Conservation (phyloP, 768 basidiomycete species). For the Aureoboletus auriporus region DNA sequence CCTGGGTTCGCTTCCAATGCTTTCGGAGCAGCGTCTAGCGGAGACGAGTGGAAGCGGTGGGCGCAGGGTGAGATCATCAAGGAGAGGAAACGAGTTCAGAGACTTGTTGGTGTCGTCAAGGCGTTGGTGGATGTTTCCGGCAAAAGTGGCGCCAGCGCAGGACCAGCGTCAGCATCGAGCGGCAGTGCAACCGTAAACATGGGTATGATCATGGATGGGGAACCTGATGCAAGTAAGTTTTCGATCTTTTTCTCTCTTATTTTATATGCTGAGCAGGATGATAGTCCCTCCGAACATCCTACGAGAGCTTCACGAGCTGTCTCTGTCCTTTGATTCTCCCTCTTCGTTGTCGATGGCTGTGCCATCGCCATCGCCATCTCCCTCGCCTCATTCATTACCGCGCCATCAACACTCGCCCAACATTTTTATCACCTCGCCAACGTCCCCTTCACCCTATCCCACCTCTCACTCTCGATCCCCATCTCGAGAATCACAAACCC, state of each 20-base stretch:
- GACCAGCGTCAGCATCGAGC: not conserved
- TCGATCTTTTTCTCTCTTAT: not conserved
- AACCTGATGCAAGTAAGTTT: constrained; percentile 15
- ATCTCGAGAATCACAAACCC: constrained; percentile 17
- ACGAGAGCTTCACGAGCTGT: constrained; percentile 26
- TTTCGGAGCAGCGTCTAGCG: constrained; percentile 3
- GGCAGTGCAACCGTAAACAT: not conserved
- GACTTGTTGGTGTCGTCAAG: constrained; percentile 54
- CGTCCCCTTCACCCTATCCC: constrained; percentile 33
- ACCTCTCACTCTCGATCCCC: constrained; percentile 17
- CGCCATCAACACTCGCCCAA: constrained; percentile 45
- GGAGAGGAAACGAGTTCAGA: constrained; percentile 61
- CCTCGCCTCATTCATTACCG: constrained; percentile 18
- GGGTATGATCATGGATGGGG: constrained; percentile 4
- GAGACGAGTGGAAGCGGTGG: constrained; percentile 29
- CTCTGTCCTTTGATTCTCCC: constrained; percentile 22
- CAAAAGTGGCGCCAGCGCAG: constrained; percentile 27
- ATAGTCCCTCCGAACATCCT: constrained; percentile 19
- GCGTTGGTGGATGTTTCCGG: constrained; percentile 60
- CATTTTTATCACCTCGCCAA: constrained; percentile 70
- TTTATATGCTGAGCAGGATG: constrained; percentile 2
- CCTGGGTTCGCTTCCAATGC: constrained; percentile 11
- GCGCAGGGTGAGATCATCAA: constrained; percentile 40
- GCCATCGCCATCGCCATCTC: constrained; percentile 26
- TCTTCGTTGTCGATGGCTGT: constrained; percentile 14